Conservation (phyloP, 2,329 filamentous ascomycete species). For the Xylaria polymorpha region DNA sequence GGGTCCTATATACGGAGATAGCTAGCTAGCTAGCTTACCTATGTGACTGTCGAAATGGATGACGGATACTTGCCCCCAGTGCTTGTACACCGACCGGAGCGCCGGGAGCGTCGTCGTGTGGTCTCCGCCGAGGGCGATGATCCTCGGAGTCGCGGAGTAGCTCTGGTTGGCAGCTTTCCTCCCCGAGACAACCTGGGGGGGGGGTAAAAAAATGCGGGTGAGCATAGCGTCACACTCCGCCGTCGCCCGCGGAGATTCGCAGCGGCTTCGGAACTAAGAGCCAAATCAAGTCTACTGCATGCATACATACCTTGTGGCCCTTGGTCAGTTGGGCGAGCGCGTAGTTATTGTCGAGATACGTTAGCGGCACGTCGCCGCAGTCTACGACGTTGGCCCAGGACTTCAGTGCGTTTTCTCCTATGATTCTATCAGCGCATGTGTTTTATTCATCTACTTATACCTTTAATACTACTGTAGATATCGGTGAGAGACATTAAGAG, state of each 20-base stretch:
- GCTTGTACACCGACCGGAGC: constrained; percentile 67
- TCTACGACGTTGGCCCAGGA: constrained; percentile 81
- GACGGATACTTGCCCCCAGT: constrained; percentile 70
- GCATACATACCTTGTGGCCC: constrained; percentile 62
- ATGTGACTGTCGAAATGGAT: constrained; percentile 75
- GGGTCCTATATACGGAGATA: not conserved
- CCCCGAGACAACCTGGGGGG: constrained; percentile 48
- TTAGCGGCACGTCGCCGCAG: constrained; percentile 82
- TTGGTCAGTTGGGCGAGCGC: constrained; percentile 80
- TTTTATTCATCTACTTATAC: not conserved
- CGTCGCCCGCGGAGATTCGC: not conserved
- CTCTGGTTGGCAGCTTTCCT: constrained; percentile 56
- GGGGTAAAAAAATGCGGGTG: constrained; percentile 1
- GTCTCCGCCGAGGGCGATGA: constrained; percentile 73
- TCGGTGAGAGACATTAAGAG: not conserved
- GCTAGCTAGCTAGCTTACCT: constrained; percentile 49
- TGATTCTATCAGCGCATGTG: not conserved
- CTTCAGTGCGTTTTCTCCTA: constrained; percentile 71
- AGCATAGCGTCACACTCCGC: not conserved
- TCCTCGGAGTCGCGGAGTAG: constrained; percentile 59
- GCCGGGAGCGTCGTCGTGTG: constrained; percentile 73
- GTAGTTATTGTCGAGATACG: constrained; percentile 79
- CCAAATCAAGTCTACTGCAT: not conserved
- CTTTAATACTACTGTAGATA: not conserved
- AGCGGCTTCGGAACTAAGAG: too few species aligned